These are phyloP conservation scores for Rhynchospora breviuscula DNA, from an alignment of 176 grass and related monocot genomes.

Conservation along the genomic window DNA sequence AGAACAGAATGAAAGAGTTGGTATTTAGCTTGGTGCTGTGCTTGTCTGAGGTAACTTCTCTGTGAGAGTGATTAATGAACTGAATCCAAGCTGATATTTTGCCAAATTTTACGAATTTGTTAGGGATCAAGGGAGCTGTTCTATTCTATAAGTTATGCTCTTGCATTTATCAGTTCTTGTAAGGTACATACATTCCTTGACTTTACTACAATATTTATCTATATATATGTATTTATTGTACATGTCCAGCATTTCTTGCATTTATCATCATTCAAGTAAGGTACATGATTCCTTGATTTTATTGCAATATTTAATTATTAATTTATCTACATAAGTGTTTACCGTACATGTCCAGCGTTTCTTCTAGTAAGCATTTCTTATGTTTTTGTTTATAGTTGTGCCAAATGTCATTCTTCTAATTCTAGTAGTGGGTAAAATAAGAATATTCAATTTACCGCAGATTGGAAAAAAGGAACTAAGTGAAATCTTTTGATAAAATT, in stretches of 20 bases:
- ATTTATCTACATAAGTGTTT: constrained; percentile 12
- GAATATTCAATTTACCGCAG: not conserved
- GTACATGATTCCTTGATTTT: not conserved
- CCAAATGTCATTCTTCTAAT: not conserved
- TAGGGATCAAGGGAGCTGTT: constrained; percentile 57
- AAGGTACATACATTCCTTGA: not conserved
- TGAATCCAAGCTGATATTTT: constrained; percentile 14
- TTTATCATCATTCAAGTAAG: not conserved
- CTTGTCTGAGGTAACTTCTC: not conserved
- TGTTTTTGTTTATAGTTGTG: not conserved
- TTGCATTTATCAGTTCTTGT: not conserved
- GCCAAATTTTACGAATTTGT: not conserved
- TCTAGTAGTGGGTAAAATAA: not conserved
- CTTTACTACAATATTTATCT: constrained; percentile 14
- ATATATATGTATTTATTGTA: constrained; percentile 23
- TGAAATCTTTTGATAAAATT: not conserved
- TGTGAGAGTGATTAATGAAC: constrained; percentile 3
- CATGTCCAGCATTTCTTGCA: constrained; percentile 1
- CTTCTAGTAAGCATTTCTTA: not conserved
- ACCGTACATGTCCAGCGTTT: not conserved
- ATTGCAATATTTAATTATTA: constrained; percentile 3
- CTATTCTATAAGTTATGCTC: constrained; percentile 46
- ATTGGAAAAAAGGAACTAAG: not conserved
- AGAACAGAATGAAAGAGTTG: not conserved
- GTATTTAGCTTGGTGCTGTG: not conserved